Percentiles rank a stretch among this genome's conserved stretches.
Evolutionary conservation across 148 eudicot species (phyloP).

Genomic region (Euryodendron excelsum): DNA sequence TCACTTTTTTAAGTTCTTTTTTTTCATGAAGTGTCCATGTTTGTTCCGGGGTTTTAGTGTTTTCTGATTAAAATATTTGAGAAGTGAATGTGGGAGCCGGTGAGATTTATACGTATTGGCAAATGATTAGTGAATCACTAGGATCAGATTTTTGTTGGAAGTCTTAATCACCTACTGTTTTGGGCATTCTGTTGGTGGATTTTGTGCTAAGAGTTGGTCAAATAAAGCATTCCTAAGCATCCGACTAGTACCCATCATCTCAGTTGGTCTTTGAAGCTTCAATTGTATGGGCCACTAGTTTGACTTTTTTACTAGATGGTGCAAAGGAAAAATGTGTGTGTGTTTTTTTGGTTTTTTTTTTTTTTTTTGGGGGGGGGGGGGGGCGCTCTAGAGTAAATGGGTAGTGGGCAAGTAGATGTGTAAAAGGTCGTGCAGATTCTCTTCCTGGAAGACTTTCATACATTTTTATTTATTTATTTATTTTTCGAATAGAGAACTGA

Average conservation of each 20-base stretch:
- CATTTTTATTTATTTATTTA: too few relatives aligned
- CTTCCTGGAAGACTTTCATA: too few relatives aligned
- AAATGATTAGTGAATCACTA: background rate
- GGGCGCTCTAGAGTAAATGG: background rate
- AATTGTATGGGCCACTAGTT: background rate
- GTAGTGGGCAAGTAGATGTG: too few relatives aligned
- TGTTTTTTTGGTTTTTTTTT: too few relatives aligned
- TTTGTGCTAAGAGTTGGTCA: background rate
- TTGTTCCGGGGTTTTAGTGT: background rate
- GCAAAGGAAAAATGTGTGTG: too few relatives aligned
- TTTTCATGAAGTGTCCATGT: background rate
- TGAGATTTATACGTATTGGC: background rate
- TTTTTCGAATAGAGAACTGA: too few relatives aligned
- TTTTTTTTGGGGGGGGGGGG: too few relatives aligned
- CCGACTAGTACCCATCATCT: too few relatives aligned
- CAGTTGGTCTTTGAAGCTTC: background rate
- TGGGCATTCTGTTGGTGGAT: background rate
- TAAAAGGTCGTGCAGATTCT: too few relatives aligned
- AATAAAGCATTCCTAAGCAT: background rate
- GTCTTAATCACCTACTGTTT: background rate
- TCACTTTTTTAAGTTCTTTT: background rate
- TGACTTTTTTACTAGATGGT: background rate
- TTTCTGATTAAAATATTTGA: background rate
- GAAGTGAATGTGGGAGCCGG: background rate
- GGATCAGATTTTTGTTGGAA: background rate